Evolutionary conservation across 2,329 filamentous ascomycete species (phyloP).

Genomic region (Hysterium pulicare): DNA sequence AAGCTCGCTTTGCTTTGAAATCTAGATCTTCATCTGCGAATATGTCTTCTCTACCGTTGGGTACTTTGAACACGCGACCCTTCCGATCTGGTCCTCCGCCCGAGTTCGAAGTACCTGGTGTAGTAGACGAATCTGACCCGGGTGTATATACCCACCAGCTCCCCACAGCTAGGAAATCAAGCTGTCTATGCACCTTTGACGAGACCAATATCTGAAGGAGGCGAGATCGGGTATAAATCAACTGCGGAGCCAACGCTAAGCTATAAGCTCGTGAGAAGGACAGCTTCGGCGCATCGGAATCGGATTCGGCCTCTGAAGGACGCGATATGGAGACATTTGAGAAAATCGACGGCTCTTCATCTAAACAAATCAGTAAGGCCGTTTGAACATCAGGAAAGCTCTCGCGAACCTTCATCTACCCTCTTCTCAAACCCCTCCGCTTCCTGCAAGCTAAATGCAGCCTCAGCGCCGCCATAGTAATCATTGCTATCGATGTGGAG

Average conservation of each 20-base stretch:
- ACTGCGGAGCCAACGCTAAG: constrained; percentile 76
- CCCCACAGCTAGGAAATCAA: constrained; percentile 91
- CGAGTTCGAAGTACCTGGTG: constrained; percentile 6
- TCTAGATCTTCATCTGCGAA: constrained; percentile 76
- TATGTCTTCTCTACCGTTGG: constrained; percentile 86
- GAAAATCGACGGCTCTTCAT: constrained; percentile 26
- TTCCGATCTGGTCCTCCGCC: background rate
- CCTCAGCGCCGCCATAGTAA: constrained; percentile 84
- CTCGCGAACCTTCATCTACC: constrained; percentile 33
- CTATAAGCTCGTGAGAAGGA: constrained; percentile 72
- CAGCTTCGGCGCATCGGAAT: constrained; percentile 42
- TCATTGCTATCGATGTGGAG: constrained; percentile 84
- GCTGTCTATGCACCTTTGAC: constrained; percentile 79
- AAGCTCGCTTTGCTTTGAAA: constrained; percentile 72
- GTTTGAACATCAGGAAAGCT: no score
- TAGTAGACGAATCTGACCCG: constrained; percentile 4
- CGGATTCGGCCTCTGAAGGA: constrained; percentile 16
- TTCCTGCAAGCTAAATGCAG: constrained; percentile 80
- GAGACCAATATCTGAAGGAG: constrained; percentile 80
- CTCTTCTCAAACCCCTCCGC: constrained; percentile 68
- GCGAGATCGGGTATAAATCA: constrained; percentile 79
- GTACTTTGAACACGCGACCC: constrained; percentile 63
- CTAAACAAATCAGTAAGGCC: no score
- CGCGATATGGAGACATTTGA: constrained; percentile 33
- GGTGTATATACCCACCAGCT: constrained; percentile 78